Conservation (phyloP, 257 asterid species). For the Gentiana dahurica region DNA sequence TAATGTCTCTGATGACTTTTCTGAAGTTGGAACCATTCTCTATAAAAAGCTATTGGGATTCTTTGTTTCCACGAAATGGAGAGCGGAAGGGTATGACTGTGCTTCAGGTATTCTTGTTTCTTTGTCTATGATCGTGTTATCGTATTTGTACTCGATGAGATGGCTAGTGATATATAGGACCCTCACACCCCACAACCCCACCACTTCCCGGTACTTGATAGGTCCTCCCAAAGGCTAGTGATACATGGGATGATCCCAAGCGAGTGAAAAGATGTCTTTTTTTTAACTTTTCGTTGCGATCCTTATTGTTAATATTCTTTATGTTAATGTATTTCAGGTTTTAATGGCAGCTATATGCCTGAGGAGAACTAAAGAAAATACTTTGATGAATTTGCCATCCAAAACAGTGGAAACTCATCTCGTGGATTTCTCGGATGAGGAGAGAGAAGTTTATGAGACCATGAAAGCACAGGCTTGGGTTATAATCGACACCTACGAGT, state of each 20-base stretch:
- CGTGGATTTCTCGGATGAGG: constrained; percentile 59
- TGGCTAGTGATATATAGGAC: neutral
- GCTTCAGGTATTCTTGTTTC: constrained; percentile 42
- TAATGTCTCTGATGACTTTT: constrained; percentile 65
- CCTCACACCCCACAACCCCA: too few relatives aligned
- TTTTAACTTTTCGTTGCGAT: too few relatives aligned
- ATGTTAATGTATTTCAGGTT: constrained; percentile 29
- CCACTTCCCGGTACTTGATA: too few relatives aligned
- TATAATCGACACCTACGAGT: constrained; percentile 33
- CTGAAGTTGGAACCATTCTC: constrained; percentile 78
- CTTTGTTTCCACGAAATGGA: constrained; percentile 63
- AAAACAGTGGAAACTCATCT: constrained; percentile 48
- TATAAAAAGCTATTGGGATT: constrained; percentile 51
- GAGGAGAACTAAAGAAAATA: constrained; percentile 76
- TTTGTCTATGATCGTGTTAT: neutral
- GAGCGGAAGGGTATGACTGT: constrained; percentile 60
- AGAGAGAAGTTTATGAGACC: constrained; percentile 64
- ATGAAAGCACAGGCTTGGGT: constrained; percentile 65
- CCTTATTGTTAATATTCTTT: neutral
- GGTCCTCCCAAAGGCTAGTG: too few relatives aligned
- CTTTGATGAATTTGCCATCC: constrained; percentile 49
- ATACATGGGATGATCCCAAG: too few relatives aligned
- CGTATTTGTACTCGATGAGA: neutral
- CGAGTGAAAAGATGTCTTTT: too few relatives aligned
- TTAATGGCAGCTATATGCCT: constrained; percentile 67